These are phyloP conservation scores for Apostasia ramifera DNA, from an alignment of 106 monocot species.

Conservation along the genomic window DNA sequence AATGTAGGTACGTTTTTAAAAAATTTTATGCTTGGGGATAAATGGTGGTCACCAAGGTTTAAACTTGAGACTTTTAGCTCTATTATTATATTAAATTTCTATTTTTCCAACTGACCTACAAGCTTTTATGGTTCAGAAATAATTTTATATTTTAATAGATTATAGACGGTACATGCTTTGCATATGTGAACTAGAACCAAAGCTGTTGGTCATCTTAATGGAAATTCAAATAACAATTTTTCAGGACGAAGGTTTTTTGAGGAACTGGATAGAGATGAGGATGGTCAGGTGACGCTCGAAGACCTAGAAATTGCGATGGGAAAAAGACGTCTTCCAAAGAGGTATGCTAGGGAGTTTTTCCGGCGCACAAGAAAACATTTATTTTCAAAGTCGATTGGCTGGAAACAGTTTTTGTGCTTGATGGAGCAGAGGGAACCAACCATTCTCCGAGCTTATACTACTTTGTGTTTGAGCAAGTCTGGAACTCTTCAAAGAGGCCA, in stretches of 20 bases:
- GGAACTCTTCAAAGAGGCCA: slow-evolving; percentile 91
- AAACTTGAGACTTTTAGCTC: too few species aligned
- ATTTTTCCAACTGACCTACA: too few species aligned
- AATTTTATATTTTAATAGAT: too few species aligned
- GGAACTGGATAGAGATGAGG: slow-evolving; percentile 88
- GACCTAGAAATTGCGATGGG: slow-evolving; percentile 94
- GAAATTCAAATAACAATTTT: background rate
- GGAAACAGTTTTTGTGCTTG: slow-evolving; percentile 87
- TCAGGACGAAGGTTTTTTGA: slow-evolving; percentile 88
- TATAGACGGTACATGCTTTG: too few species aligned
- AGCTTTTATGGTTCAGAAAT: too few species aligned
- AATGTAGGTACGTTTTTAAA: too few species aligned
- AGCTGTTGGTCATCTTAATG: too few species aligned
- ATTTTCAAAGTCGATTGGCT: slow-evolving; percentile 93
- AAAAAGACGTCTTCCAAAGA: slow-evolving; percentile 75
- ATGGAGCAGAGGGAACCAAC: slow-evolving; percentile 98
- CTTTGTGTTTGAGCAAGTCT: slow-evolving; percentile 91
- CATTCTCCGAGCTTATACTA: slow-evolving; percentile 90
- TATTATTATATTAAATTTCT: too few species aligned
- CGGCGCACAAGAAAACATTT: slow-evolving; percentile 68
- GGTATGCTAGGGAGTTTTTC: slow-evolving; percentile 77
- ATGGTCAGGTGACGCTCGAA: slow-evolving; percentile 91
- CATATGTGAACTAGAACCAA: too few species aligned
- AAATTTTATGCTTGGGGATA: too few species aligned
- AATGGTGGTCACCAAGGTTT: too few species aligned